These are phyloP conservation scores for Cordyceps fumosorosea DNA, from an alignment of 2,329 filamentous ascomycete species.

Conservation along the genomic window DNA sequence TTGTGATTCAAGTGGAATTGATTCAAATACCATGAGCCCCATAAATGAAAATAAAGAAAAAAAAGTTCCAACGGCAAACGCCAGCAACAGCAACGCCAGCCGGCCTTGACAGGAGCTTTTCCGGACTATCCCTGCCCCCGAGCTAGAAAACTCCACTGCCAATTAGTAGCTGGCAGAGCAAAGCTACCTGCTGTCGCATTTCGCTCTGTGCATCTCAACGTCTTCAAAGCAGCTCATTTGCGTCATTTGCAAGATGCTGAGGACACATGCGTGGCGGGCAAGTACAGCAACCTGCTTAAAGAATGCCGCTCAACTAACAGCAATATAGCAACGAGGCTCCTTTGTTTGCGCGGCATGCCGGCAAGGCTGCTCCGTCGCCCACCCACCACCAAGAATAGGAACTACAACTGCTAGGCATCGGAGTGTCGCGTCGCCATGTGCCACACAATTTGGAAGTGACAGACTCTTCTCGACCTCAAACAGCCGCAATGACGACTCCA, in stretches of 20 bases:
- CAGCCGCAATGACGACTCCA: conserved; percentile 15
- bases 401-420: background rate
- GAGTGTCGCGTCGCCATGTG: background rate
- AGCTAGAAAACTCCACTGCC: conserved; percentile 9
- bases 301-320: conserved; percentile 4
- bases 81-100: background rate
- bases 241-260: conserved; percentile 31
- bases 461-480: conserved; percentile 24
- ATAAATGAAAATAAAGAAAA: background rate
- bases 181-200: conserved; percentile 4
- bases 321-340: conserved; percentile 17
- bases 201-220: background rate
- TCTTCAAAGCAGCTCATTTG: conserved; percentile 16
- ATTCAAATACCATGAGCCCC: background rate
- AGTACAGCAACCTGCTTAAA: conserved; percentile 8
- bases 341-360: conserved; percentile 31
- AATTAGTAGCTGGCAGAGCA: background rate
- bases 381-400: background rate
- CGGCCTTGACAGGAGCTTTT: background rate
- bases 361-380: background rate
- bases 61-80: background rate
- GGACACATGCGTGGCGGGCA: conserved; percentile 36
- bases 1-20: background rate
- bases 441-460: background rate
- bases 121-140: conserved; percentile 12